A percentile compares a stretch with the other conserved stretches of the same genome.
These are phyloP conservation scores for Suillus placidus DNA, from an alignment of 768 basidiomycete genomes.

Conservation along the genomic window DNA sequence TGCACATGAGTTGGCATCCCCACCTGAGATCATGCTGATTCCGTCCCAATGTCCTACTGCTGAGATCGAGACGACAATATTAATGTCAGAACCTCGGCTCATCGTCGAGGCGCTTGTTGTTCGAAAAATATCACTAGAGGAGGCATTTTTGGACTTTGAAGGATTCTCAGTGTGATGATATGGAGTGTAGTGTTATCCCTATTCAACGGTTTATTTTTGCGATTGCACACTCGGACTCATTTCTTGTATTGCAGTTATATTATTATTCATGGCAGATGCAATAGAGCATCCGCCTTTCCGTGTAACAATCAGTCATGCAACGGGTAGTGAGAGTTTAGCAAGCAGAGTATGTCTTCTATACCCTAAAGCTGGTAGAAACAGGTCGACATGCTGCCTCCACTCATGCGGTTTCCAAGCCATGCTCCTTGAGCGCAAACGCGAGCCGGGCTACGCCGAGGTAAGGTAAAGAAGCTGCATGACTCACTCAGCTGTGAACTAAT, in stretches of 20 bases:
- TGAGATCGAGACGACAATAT: background rate
- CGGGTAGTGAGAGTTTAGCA: background rate
- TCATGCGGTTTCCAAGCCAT: background rate
- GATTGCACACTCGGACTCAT: background rate
- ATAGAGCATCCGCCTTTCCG: background rate
- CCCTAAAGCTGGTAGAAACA: background rate
- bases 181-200: background rate
- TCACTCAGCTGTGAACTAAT: background rate
- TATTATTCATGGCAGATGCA: background rate
- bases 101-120: conserved; percentile 85
- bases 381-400: background rate
- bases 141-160: conserved; percentile 76
- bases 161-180: conserved; percentile 46
- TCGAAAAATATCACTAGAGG: conserved; percentile 73
- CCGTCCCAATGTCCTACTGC: conserved; percentile 13
- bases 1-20: background rate
- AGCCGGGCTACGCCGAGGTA: background rate
- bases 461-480: background rate
- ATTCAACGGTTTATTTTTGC: background rate
- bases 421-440: background rate
- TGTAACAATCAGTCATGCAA: background rate
- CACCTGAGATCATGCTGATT: background rate
- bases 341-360: background rate
- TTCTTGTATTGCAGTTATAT: background rate
- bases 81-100: conserved; percentile 46